Evolutionary conservation across 805 yeast species (phyloP).

Genomic region (Clavispora carvajalis): DNA sequence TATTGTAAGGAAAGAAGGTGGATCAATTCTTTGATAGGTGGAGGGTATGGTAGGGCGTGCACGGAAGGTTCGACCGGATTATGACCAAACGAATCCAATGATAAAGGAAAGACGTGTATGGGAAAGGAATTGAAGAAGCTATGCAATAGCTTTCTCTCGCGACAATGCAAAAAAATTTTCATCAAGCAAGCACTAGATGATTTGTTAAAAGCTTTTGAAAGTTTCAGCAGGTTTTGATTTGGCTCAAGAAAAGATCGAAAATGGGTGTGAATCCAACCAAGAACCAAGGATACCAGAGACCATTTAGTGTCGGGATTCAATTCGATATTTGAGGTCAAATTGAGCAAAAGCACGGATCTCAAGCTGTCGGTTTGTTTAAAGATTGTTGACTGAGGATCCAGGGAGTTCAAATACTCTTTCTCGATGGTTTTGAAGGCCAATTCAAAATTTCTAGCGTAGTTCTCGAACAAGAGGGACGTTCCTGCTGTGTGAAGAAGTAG

Average conservation of each 20-base stretch:
- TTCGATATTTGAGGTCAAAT: conserved; percentile 23
- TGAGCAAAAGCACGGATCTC: conserved; percentile 27
- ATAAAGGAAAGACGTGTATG: conserved; percentile 6
- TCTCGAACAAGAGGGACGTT: conserved; percentile 25
- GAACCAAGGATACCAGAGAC: conserved; percentile 21
- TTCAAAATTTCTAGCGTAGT: conserved; percentile 27
- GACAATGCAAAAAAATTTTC: conserved; percentile 20
- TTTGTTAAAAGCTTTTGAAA: conserved; percentile 8
- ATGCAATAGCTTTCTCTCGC: conserved; percentile 14
- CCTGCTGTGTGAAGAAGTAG: conserved; percentile 19
- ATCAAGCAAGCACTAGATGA: conserved; percentile 20
- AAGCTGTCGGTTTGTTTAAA: conserved; percentile 16
- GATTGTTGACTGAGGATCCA: not conserved
- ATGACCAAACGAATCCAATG: not conserved
- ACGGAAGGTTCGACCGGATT: not conserved
- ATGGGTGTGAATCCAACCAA: conserved; percentile 22
- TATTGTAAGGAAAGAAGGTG: conserved; percentile 20
- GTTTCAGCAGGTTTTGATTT: not conserved
- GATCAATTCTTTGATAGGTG: conserved; percentile 15
- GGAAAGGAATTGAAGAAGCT: conserved; percentile 18
- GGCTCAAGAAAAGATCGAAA: conserved; percentile 3
- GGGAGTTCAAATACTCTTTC: not conserved
- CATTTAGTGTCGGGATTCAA: conserved; percentile 22
- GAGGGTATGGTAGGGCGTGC: conserved; percentile 10
- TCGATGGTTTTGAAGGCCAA: conserved; percentile 16